Conservation (phyloP, 495 filamentous ascomycete genomes). For the Penicillium desertorum region DNA sequence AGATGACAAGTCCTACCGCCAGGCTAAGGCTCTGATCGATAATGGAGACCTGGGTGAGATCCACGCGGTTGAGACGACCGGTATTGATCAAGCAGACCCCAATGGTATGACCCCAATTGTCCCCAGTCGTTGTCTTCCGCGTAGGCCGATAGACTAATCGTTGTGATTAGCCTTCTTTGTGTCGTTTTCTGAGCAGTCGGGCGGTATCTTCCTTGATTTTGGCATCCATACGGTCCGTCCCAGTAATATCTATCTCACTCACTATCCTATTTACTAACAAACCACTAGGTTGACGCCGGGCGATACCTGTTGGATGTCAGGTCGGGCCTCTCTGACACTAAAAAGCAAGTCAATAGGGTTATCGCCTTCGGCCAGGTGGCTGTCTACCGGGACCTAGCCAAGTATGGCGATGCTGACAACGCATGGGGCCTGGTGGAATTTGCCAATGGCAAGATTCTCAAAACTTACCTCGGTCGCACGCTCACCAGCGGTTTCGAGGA, state of each 20-base stretch:
- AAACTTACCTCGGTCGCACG: slow-evolving; percentile 20
- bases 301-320: slow-evolving; percentile 22
- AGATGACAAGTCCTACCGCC: slow-evolving; percentile 21
- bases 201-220: slow-evolving; percentile 22
- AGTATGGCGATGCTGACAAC: slow-evolving; percentile 19
- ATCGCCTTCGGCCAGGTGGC: slow-evolving; percentile 21
- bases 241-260: background rate
- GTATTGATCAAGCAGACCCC: slow-evolving; percentile 20
- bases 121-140: background rate
- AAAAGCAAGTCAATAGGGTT: slow-evolving; percentile 23
- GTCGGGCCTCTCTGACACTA: slow-evolving; percentile 17
- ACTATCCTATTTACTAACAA: slow-evolving; percentile 5
- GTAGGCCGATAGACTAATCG: slow-evolving; percentile 3
- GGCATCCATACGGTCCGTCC: slow-evolving; percentile 19
- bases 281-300: slow-evolving; percentile 17
- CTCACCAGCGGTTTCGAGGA: slow-evolving; percentile 22
- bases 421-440: slow-evolving; percentile 22
- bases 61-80: slow-evolving; percentile 21
- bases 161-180: slow-evolving; percentile 19
- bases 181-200: slow-evolving; percentile 19
- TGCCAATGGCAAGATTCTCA: slow-evolving; percentile 22
- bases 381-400: slow-evolving; percentile 17
- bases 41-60: slow-evolving; percentile 20
- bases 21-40: slow-evolving; percentile 17
- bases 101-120: slow-evolving; percentile 9